Evolutionary conservation across 768 basidiomycete genomes (phyloP).

Genomic region (Tephrocybe sp.): DNA sequence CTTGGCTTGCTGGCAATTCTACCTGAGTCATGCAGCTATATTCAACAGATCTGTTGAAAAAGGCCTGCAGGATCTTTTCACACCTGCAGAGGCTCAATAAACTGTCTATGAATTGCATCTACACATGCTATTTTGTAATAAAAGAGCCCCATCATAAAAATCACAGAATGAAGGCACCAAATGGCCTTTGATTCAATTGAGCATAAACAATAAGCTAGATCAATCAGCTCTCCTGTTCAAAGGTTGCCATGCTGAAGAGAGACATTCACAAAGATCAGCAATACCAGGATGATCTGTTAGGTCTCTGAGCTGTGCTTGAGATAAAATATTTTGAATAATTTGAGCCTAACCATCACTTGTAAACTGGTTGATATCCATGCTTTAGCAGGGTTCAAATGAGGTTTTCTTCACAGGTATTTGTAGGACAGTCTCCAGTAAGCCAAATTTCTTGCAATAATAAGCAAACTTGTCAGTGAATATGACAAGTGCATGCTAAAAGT

Average conservation of each 20-base stretch:
- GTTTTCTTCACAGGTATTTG: not conserved
- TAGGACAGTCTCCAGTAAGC: not conserved
- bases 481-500: not conserved
- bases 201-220: too few species aligned
- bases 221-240: slow-evolving; percentile 14
- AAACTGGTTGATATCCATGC: not conserved
- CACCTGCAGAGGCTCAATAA: too few species aligned
- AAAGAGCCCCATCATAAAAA: slow-evolving; percentile 23
- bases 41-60: slow-evolving; percentile 9
- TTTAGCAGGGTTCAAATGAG: not conserved
- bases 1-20: too few species aligned
- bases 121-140: slow-evolving; percentile 28
- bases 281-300: slow-evolving; percentile 10
- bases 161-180: slow-evolving; percentile 15
- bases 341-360: not conserved
- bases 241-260: slow-evolving; percentile 1
- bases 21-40: slow-evolving; percentile 18
- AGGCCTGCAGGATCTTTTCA: slow-evolving; percentile 9
- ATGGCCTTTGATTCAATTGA: slow-evolving; percentile 11
- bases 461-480: too few species aligned
- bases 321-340: not conserved
- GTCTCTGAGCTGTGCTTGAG: slow-evolving; percentile 19
- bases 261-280: not conserved
- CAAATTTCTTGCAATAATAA: not conserved
- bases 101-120: slow-evolving; percentile 23